These are phyloP conservation scores for Chamaenerion angustifolium DNA, from an alignment of 345 rosid species.

Conservation along the genomic window DNA sequence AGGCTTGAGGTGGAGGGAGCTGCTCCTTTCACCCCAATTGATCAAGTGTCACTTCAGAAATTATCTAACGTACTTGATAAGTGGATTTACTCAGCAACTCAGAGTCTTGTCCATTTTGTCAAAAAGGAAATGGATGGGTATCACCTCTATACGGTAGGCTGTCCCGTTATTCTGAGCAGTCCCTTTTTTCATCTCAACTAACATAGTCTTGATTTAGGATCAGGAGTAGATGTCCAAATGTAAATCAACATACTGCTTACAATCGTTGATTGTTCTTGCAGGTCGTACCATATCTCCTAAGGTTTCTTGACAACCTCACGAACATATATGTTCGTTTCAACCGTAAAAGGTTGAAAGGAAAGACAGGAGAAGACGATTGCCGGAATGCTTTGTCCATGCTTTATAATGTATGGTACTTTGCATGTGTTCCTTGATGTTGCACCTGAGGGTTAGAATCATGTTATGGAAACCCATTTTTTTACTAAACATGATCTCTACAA, in stretches of 20 bases:
- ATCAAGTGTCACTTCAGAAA: slow-evolving; percentile 37
- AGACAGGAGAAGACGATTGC: slow-evolving; percentile 87
- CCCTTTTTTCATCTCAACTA: background rate
- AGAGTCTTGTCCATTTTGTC: slow-evolving; percentile 91
- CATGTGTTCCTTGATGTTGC: background rate
- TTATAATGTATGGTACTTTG: slow-evolving; percentile 40
- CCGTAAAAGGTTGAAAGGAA: slow-evolving; percentile 95
- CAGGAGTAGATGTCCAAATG: background rate
- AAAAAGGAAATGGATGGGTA: slow-evolving; percentile 85
- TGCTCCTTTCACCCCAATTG: slow-evolving; percentile 58
- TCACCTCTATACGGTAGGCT: slow-evolving; percentile 83
- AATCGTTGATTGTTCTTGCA: slow-evolving; percentile 7
- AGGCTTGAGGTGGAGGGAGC: slow-evolving; percentile 87
- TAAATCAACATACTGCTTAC: background rate
- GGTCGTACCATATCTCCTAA: slow-evolving; percentile 94
- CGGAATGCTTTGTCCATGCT: slow-evolving; percentile 79
- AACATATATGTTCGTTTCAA: slow-evolving; percentile 94
- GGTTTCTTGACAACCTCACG: slow-evolving; percentile 91
- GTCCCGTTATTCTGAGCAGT: background rate
- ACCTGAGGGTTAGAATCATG: no score
- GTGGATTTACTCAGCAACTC: slow-evolving; percentile 98
- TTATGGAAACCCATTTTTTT: no score
- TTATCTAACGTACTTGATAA: slow-evolving; percentile 90
- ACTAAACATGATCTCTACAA: no score
- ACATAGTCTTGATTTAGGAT: no score